These are phyloP conservation scores for Podila epicladia DNA, from an alignment of 192 early-diverging fungal species.

Conservation along the genomic window DNA sequence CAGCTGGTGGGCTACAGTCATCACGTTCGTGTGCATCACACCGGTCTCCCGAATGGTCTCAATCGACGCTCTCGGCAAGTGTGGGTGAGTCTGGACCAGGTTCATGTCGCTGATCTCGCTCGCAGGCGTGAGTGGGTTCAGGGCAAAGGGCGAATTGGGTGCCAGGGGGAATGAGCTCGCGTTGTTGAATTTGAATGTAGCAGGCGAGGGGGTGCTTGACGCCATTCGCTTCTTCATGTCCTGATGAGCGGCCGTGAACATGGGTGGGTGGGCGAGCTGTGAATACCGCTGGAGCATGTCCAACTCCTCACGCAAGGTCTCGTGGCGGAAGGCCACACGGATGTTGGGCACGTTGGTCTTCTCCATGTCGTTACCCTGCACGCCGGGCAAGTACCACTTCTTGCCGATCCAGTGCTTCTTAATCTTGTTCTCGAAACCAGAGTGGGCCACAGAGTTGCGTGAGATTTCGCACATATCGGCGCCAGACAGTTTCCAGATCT, in stretches of 20 bases:
- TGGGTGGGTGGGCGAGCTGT: constrained; percentile 31
- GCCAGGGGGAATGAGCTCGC: not conserved
- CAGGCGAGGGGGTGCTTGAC: constrained; percentile 32
- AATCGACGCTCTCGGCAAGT: constrained; percentile 1
- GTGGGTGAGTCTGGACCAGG: constrained; percentile 21
- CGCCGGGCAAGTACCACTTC: constrained; percentile 80
- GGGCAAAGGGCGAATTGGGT: constrained; percentile 35
- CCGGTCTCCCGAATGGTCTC: constrained; percentile 17
- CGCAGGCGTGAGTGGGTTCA: constrained; percentile 17
- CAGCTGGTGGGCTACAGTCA: constrained; percentile 28
- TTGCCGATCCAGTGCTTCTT: constrained; percentile 96
- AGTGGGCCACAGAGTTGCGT: constrained; percentile 89
- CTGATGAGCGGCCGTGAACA: constrained; percentile 23
- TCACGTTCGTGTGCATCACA: constrained; percentile 25
- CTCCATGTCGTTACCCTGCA: constrained; percentile 86
- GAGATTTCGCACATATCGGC: constrained; percentile 98
- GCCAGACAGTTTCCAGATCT: constrained; percentile 95
- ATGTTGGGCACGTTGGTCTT: constrained; percentile 96
- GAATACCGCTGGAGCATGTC: constrained; percentile 60
- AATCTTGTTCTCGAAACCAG: constrained; percentile 90
- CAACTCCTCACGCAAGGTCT: constrained; percentile 89
- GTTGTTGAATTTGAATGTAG: constrained; percentile 13
- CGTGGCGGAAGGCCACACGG: constrained; percentile 84
- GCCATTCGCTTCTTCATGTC: constrained; percentile 51
- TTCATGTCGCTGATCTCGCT: constrained; percentile 13